A percentile compares a stretch with the other conserved stretches of the same genome.
phyloP scores from a whole-genome alignment of 345 rosid species.

The Barbarea vulgaris region DNA sequence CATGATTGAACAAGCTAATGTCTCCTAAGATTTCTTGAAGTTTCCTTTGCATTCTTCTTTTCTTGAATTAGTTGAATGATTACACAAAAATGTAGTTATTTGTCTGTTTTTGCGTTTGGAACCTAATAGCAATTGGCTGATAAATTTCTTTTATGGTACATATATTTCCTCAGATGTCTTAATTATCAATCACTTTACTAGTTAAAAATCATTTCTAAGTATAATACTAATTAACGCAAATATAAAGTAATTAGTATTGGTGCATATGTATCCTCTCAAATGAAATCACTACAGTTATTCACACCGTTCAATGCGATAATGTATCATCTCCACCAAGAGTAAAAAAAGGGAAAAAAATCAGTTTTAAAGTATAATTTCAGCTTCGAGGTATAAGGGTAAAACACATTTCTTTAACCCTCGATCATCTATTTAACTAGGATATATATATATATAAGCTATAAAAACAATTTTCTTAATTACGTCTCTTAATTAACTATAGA shows the following conservation, averaged over 20 bases:
- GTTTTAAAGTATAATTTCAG: background rate
- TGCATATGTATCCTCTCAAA: background rate
- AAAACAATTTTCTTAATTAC: background rate
- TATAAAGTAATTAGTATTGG: background rate
- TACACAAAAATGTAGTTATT: background rate
- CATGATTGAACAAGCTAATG: constrained; percentile 34
- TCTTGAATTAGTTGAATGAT: background rate
- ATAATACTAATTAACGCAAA: background rate
- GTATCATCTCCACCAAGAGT: background rate
- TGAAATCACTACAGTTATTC: background rate
- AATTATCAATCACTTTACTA: background rate
- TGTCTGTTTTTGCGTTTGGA: constrained; percentile 1
- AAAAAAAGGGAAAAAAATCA: background rate
- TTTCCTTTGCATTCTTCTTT: constrained; percentile 9
- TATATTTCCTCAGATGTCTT: background rate
- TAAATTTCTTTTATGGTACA: background rate
- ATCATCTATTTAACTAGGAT: background rate
- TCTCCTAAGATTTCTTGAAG: constrained; percentile 15
- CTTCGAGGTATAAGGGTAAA: background rate
- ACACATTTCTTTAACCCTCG: background rate
- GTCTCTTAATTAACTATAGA: background rate
- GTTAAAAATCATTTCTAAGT: background rate
- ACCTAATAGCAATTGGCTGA: constrained; percentile 7
- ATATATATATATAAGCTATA: background rate
- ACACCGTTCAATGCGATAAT: background rate